phyloP scores from a whole-genome alignment of 345 rosid genomes.

The Eucalyptus cloeziana region DNA sequence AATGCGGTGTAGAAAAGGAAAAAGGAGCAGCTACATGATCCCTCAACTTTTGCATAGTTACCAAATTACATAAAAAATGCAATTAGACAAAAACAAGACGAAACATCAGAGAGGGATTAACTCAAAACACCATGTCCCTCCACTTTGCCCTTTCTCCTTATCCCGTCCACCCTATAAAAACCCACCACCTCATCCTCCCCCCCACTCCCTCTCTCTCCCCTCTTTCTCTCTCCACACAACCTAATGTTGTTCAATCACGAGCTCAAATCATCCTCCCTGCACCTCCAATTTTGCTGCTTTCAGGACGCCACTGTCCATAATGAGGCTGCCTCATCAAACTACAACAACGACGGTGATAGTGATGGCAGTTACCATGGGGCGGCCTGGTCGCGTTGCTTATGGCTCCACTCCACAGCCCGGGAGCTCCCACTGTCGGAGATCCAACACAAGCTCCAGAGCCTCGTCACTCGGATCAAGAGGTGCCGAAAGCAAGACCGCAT shows the following conservation, averaged over 20 bases:
- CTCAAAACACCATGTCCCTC: too few relatives aligned
- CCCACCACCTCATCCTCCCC: too few relatives aligned
- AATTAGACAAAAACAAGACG: too few relatives aligned
- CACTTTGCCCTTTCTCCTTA: too few relatives aligned
- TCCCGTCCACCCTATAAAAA: too few relatives aligned
- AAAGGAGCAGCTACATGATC: too few relatives aligned
- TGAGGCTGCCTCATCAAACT: background rate
- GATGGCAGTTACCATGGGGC: rapidly evolving
- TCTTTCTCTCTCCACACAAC: background rate
- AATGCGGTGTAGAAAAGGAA: too few relatives aligned
- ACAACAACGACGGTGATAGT: too few relatives aligned
- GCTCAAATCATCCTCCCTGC: background rate
- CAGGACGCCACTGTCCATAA: background rate
- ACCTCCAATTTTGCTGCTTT: background rate
- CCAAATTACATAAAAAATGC: too few relatives aligned
- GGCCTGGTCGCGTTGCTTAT: rapidly evolving
- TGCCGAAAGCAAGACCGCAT: background rate
- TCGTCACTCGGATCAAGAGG: background rate
- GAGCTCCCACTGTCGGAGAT: background rate
- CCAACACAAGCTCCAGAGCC: background rate
- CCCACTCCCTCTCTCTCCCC: background rate
- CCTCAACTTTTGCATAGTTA: too few relatives aligned
- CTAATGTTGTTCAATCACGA: too few relatives aligned
- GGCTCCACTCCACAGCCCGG: rapidly evolving
- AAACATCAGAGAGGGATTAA: too few relatives aligned